Evolutionary conservation across 495 filamentous ascomycete genomes (phyloP).

Genomic region (Staphylotrichum tortipilum): DNA sequence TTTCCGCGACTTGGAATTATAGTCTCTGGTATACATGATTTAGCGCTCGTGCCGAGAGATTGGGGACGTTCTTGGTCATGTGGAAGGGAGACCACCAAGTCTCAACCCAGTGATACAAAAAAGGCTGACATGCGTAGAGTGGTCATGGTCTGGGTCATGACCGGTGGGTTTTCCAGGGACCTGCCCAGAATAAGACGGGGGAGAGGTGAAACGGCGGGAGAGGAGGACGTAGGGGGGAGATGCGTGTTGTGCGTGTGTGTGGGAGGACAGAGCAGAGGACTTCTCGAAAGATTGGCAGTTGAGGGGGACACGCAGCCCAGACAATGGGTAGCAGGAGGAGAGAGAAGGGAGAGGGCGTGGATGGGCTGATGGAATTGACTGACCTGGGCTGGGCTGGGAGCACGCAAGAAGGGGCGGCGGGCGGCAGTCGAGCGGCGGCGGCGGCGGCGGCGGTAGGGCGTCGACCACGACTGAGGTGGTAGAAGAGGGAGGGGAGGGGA

Average conservation of each 20-base stretch:
- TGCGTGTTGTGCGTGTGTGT: slow-evolving; percentile 14
- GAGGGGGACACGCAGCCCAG: slow-evolving; percentile 11
- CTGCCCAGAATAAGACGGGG: slow-evolving; percentile 23
- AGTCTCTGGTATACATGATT: slow-evolving; percentile 45
- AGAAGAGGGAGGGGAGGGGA: neutral
- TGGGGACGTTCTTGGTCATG: slow-evolving; percentile 19
- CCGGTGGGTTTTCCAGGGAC: slow-evolving; percentile 19
- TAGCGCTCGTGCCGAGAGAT: slow-evolving; percentile 34
- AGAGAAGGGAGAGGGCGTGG: slow-evolving; percentile 7
- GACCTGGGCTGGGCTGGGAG: slow-evolving; percentile 9
- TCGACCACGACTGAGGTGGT: slow-evolving; percentile 24
- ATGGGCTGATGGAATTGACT: slow-evolving; percentile 12
- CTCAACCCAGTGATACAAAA: slow-evolving; percentile 23
- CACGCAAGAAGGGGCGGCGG: slow-evolving; percentile 7
- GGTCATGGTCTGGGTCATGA: slow-evolving; percentile 26
- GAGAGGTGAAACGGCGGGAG: neutral
- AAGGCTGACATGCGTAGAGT: slow-evolving; percentile 9
- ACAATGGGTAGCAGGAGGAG: slow-evolving; percentile 11
- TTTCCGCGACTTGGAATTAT: slow-evolving; percentile 34
- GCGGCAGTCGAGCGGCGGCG: slow-evolving; percentile 15
- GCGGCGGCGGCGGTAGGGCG: slow-evolving; percentile 16
- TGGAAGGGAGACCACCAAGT: slow-evolving; percentile 3
- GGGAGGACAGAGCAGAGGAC: slow-evolving; percentile 20
- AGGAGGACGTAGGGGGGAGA: slow-evolving; percentile 19
- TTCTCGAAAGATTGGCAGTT: too few relatives aligned